Conservation (phyloP, 2,329 filamentous ascomycete genomes). For the Aspergillus latus region DNA sequence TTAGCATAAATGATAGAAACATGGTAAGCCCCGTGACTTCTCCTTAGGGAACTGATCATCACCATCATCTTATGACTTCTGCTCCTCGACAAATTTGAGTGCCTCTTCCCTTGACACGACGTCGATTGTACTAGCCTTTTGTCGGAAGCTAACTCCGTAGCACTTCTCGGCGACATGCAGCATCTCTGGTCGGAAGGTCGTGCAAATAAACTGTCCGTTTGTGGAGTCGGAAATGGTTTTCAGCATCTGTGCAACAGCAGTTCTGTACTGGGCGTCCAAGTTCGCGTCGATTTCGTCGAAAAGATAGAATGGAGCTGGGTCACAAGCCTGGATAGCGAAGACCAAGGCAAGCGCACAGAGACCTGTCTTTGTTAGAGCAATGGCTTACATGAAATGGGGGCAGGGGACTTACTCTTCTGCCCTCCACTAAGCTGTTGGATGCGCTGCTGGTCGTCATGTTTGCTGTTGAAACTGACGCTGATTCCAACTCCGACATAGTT, state of each 20-base stretch:
- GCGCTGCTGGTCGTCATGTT: conserved; percentile 95
- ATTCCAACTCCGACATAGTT: conserved; percentile 97
- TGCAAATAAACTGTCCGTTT: conserved; percentile 90
- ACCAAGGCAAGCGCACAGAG: conserved; percentile 95
- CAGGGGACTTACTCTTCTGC: conserved; percentile 75
- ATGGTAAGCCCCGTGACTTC: conserved; percentile 5
- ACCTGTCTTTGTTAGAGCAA: conserved; percentile 52
- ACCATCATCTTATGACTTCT: conserved; percentile 48
- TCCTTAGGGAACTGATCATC: conserved; percentile 11
- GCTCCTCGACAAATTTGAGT: conserved; percentile 89
- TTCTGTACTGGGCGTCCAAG: conserved; percentile 95
- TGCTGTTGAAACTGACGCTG: conserved; percentile 97
- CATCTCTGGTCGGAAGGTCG: conserved; percentile 96
- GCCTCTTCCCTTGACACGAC: conserved; percentile 85
- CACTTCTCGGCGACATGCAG: conserved; percentile 93
- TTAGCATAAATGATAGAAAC: background rate
- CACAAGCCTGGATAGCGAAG: conserved; percentile 97
- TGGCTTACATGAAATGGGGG: background rate
- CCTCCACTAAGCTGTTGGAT: conserved; percentile 97
- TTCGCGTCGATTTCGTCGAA: conserved; percentile 99
- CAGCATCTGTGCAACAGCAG: conserved; percentile 87
- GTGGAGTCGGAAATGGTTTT: conserved; percentile 65
- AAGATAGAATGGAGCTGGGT: conserved; percentile 97
- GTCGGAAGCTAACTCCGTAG: conserved; percentile 87
- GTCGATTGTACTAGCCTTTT: conserved; percentile 93